Base-by-base conservation (phyloP, 305 asterid species). In the Fraxinus paxiana region DNA sequence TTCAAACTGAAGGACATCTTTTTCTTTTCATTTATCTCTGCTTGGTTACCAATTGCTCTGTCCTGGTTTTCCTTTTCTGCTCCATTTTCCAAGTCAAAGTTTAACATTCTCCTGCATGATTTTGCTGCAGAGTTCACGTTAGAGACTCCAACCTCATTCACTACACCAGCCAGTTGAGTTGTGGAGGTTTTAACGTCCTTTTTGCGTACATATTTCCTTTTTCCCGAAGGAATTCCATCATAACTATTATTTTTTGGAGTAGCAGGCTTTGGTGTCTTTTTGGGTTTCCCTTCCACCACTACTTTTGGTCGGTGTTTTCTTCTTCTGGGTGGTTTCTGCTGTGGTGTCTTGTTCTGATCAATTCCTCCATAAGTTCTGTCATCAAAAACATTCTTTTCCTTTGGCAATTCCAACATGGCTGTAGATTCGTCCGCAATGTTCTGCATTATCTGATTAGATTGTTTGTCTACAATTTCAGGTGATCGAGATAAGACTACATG, bases 221-320 rank as follows among this genome's bases (percentile, higher is more conserved):
- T 95, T n/a, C 73, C 87, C 31, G 87, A 76, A 76, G 88, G 81
- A 12, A 56, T 87, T 84, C 87, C 92, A 75, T 73, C 77, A 4
- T 90, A 84, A 17, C 85, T 82, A 65, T 78, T 81, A 69, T 79
- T 72, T 80, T 65, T 76, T 4, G 82, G 71, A 67, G 88, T 72
- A 46, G 89, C 84, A 83, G 92, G 78, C 85, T 88, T 93, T 2
- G 92, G 93, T 24, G 88, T 79, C 85, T 87, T 87, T 83, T 89
- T 95, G 80, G 90, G 86, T 86, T 95, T 88, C 84, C 92, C 92
- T 91, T 93, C 98, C 65, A 81, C 85, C 6, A 95, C 87, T 38
- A 95, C 99, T 87, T 95, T 95, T 1, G 99, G 98, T 73, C 96
- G 85, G 87, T 91, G 96, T 86, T 95, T 93, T 79, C 86, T 89